Conservation (phyloP, 2,329 filamentous ascomycete genomes). For the Chalaropsis ovoidea region DNA sequence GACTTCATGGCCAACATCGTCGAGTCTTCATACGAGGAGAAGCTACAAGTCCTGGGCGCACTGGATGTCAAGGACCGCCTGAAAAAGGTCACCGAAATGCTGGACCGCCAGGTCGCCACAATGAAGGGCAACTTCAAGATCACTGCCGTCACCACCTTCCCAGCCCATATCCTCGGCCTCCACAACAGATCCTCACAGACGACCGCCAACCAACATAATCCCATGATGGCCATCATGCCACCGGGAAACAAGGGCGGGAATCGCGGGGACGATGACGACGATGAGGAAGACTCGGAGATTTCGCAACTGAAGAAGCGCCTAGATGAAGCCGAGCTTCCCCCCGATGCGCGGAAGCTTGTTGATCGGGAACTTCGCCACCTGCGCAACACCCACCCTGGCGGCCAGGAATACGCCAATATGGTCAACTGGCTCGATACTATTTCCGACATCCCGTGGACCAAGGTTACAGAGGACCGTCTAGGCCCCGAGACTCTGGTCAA, state of each 20-base stretch:
- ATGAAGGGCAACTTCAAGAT: constrained; percentile 85
- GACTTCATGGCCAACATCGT: constrained; percentile 96
- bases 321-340: constrained; percentile 66
- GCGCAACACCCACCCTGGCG: constrained; percentile 90
- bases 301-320: constrained; percentile 86
- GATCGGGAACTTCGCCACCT: constrained; percentile 79
- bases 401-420: constrained; percentile 91
- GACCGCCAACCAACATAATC: constrained; percentile 30
- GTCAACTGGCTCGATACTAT: constrained; percentile 90
- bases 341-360: constrained; percentile 82
- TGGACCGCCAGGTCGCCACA: constrained; percentile 69
- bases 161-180: constrained; percentile 45
- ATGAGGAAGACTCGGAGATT: constrained; percentile 78
- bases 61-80: constrained; percentile 68
- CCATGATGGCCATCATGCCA: constrained; percentile 33
- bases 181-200: constrained; percentile 29
- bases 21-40: constrained; percentile 81
- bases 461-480: constrained; percentile 73
- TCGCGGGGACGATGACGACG: constrained; percentile 52
- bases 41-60: constrained; percentile 74
- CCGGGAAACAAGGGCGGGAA: constrained; percentile 27
- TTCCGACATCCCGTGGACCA: constrained; percentile 86
- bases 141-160: constrained; percentile 61
- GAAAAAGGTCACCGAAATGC: constrained; percentile 69
- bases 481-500: constrained; percentile 66